These are phyloP conservation scores for Fusarium caatingaense DNA, from an alignment of 2,329 filamentous ascomycete genomes.

Conservation along the genomic window DNA sequence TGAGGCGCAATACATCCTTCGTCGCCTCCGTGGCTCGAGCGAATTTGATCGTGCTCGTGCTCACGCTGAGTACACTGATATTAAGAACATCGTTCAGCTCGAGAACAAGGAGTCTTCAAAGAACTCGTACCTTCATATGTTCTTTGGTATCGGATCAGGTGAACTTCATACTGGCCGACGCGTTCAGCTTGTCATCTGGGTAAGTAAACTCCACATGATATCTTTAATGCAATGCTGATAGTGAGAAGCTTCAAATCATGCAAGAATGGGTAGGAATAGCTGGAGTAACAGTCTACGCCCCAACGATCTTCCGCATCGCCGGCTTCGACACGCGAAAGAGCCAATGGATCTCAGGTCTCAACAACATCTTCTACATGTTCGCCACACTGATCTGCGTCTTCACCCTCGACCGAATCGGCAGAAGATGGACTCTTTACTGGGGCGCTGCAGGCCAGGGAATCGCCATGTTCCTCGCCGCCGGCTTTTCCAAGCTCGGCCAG, in stretches of 20 bases:
- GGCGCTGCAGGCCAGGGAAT: slow-evolving; percentile 72
- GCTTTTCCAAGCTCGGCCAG: slow-evolving; percentile 61
- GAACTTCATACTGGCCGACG: slow-evolving; percentile 74
- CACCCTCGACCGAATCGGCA: slow-evolving; percentile 75
- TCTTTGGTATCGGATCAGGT: slow-evolving; percentile 73
- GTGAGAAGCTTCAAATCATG: slow-evolving; percentile 22
- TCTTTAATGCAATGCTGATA: background rate
- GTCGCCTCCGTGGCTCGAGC: slow-evolving; percentile 69
- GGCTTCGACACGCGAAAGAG: slow-evolving; percentile 71
- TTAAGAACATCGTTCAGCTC: slow-evolving; percentile 62
- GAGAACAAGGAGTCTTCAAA: slow-evolving; percentile 69
- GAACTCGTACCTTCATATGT: slow-evolving; percentile 72
- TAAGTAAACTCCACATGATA: slow-evolving; percentile 45
- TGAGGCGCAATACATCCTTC: slow-evolving; percentile 74
- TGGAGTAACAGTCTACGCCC: slow-evolving; percentile 71
- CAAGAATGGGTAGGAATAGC: slow-evolving; percentile 63
- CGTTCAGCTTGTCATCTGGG: slow-evolving; percentile 76
- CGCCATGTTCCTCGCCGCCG: slow-evolving; percentile 75
- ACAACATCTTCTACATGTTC: slow-evolving; percentile 67
- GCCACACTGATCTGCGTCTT: slow-evolving; percentile 76
- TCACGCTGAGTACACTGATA: slow-evolving; percentile 75
- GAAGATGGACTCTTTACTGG: slow-evolving; percentile 77
- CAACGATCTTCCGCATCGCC: slow-evolving; percentile 73
- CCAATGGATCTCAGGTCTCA: slow-evolving; percentile 71
- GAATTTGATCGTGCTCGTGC: slow-evolving; percentile 64